A percentile compares a stretch with the other conserved stretches of the same genome.
Conservation (phyloP, 441 rosid species). For the Populus hybrid region DNA sequence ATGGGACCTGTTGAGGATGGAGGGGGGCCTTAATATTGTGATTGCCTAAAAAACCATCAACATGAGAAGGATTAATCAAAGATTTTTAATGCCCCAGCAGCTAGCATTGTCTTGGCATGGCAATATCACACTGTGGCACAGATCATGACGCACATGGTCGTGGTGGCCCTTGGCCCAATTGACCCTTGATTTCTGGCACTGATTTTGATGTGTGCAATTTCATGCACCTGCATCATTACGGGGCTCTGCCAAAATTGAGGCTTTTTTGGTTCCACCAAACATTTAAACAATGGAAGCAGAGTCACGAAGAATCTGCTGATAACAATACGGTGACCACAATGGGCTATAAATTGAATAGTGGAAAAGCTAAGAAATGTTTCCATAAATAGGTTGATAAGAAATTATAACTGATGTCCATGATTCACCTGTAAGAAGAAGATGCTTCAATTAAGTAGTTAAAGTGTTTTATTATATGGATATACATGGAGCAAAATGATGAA, state of each 20-base stretch:
- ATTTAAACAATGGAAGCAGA: not conserved
- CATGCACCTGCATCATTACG: slow-evolving; percentile 13
- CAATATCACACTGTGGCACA: slow-evolving; percentile 6
- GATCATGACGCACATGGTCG: slow-evolving; percentile 28
- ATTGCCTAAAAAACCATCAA: slow-evolving; percentile 16
- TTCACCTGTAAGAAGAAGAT: not conserved
- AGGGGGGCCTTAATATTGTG: slow-evolving; percentile 6
- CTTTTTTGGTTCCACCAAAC: slow-evolving; percentile 17
- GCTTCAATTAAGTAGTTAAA: too few relatives aligned
- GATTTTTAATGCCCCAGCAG: slow-evolving; percentile 1
- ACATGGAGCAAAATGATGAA: not conserved
- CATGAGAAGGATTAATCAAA: slow-evolving; percentile 3
- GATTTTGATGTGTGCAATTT: slow-evolving; percentile 20
- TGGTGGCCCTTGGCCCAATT: slow-evolving; percentile 19
- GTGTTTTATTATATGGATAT: not conserved
- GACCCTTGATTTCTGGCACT: slow-evolving; percentile 9
- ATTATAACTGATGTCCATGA: not conserved
- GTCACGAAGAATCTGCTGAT: not conserved
- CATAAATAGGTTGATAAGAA: slow-evolving; percentile 4
- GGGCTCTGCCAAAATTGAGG: slow-evolving; percentile 6
- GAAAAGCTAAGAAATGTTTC: not conserved
- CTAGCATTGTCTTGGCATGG: slow-evolving; percentile 8
- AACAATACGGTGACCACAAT: not conserved
- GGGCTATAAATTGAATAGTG: not conserved
- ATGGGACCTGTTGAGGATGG: slow-evolving; percentile 8